These are phyloP conservation scores for Colletotrichum graminicola DNA, from an alignment of 2,329 filamentous ascomycete species.

Conservation along the genomic window DNA sequence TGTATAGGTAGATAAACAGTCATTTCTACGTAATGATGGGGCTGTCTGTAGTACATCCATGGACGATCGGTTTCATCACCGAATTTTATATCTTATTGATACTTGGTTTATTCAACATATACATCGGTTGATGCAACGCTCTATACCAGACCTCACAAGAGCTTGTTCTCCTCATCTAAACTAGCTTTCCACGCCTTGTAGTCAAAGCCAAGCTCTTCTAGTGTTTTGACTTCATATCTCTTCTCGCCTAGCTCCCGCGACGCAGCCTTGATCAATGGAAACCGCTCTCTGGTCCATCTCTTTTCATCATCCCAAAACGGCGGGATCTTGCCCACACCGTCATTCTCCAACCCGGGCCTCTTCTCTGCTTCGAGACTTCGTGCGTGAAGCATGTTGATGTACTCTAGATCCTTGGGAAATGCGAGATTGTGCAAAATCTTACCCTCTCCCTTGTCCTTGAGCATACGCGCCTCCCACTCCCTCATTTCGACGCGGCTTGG, in stretches of 20 bases:
- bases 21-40: neutral
- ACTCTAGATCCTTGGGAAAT: constrained; percentile 68
- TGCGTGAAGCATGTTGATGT: constrained; percentile 69
- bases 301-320: constrained; percentile 57
- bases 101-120: neutral
- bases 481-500: constrained; percentile 69
- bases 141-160: neutral
- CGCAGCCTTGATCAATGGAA: constrained; percentile 57
- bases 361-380: constrained; percentile 57
- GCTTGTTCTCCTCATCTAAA: constrained; percentile 21
- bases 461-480: constrained; percentile 68
- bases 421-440: constrained; percentile 57
- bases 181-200: constrained; percentile 49
- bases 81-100: neutral
- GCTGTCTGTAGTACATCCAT: neutral
- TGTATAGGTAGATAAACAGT: too few species aligned
- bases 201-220: constrained; percentile 64
- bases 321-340: constrained; percentile 53
- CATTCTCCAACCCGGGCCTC: constrained; percentile 50
- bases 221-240: constrained; percentile 50
- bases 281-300: constrained; percentile 54
- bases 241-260: constrained; percentile 52
- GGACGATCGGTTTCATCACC: neutral
- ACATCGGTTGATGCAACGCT: neutral
- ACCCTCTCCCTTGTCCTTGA: constrained; percentile 61